Base-by-base conservation (phyloP, 192 early-diverging fungal genomes). In the Paraglomus brasilianum region DNA sequence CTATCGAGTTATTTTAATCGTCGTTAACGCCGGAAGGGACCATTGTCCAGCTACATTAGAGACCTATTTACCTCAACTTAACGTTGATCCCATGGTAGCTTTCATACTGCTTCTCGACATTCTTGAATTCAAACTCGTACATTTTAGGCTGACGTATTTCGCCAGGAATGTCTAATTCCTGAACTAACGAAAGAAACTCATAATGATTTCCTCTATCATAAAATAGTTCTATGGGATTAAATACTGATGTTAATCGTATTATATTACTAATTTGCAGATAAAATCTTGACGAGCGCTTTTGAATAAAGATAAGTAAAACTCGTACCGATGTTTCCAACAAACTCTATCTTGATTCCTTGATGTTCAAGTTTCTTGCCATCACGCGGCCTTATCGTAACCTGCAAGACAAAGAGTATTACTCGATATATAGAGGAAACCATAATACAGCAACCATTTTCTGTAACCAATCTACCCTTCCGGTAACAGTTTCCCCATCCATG, bases 31-130 rank as follows among this genome's bases (percentile, higher is more conserved):
- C n/a, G n/a, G n/a, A n/a, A n/a, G 47, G 9, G 40, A 24, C 44
- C 48, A 41, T 58, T 62, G 39, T 7, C 19, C n/a, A 41, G 7
- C 14, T 53, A 9, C 5, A 47, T 10, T 50, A 47, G 43, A 45
- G 14, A 7, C 8, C 14, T 30, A 63, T n/a, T 62, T 75, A 88
- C 81, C 93, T 83, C 72, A 99, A 83, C 78, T 97, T 96, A 48
- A 96, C 96, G 69, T 99, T 98, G 74, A 97, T 97, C 39, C 97
- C 97, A 76, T 91, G 91, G 74, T 98, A 99, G 75, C 92, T 91
- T 75, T 99, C 97, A 66, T 89, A 99, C 77, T 95, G 96, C 80
- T 99, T 99, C 76, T 98, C 96, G n/a, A 99, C 93, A 72, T 95
- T 95, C 73, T 97, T 97, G 75, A 99, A 99, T 77, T 97, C 93